Percentiles rank a stretch among this genome's conserved stretches.
phyloP scores from a whole-genome alignment of 768 basidiomycete species.

The Astraeus odoratus region DNA sequence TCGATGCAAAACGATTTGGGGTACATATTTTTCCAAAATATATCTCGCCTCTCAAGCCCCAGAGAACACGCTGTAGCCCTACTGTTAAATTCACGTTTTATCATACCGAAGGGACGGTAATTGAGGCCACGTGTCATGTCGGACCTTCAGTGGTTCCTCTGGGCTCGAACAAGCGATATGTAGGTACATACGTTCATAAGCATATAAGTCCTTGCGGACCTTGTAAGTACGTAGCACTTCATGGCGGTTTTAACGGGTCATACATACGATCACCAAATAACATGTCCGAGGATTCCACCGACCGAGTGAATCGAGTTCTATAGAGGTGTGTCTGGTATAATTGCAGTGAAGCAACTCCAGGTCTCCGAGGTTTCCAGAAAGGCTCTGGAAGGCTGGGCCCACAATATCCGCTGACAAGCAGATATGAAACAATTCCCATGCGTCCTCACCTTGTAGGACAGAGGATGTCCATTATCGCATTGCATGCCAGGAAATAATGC shows the following conservation, averaged over 20 bases:
- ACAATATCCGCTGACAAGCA: not conserved
- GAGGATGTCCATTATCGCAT: not conserved
- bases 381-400: too few species aligned
- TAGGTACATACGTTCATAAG: not conserved
- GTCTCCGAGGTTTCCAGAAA: too few species aligned
- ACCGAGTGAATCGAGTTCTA: too few species aligned
- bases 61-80: not conserved
- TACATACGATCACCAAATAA: too few species aligned
- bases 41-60: not conserved
- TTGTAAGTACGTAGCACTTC: not conserved
- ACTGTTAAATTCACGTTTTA: not conserved
- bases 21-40: not conserved
- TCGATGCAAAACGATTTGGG: constrained; percentile 1
- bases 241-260: not conserved
- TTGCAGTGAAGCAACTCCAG: too few species aligned
- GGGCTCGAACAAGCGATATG: not conserved
- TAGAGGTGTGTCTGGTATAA: too few species aligned
- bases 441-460: not conserved
- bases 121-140: not conserved
- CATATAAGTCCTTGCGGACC: not conserved
- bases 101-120: not conserved
- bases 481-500: not conserved
- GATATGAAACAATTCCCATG: too few species aligned
- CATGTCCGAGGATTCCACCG: too few species aligned
- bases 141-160: not conserved